These are phyloP conservation scores for Fusarium paranaense DNA, from an alignment of 2,329 filamentous ascomycete genomes.

Conservation along the genomic window DNA sequence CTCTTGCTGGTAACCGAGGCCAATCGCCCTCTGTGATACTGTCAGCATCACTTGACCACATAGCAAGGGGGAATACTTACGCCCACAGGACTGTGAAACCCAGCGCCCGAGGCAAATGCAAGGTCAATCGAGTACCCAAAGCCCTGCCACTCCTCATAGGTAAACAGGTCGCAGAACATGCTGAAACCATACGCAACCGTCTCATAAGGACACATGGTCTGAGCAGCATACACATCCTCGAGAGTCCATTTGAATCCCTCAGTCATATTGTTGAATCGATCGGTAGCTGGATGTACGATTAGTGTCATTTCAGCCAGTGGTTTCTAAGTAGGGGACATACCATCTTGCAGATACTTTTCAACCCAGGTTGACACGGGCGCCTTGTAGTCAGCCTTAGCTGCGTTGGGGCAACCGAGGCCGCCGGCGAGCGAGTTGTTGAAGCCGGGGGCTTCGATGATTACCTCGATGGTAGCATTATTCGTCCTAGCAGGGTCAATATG, in stretches of 20 bases:
- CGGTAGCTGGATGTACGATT: conserved; percentile 61
- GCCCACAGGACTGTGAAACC: conserved; percentile 73
- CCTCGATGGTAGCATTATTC: conserved; percentile 77
- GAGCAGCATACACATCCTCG: conserved; percentile 73
- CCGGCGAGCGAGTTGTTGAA: conserved; percentile 81
- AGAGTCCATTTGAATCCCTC: conserved; percentile 72
- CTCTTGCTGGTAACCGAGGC: conserved; percentile 79
- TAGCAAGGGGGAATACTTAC: conserved; percentile 48
- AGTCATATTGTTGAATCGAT: conserved; percentile 67
- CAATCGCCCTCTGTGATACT: conserved; percentile 68
- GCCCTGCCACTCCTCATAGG: conserved; percentile 77
- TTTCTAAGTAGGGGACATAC: conserved; percentile 43
- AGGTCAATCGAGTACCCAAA: conserved; percentile 80
- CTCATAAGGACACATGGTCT: conserved; percentile 82
- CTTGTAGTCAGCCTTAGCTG: conserved; percentile 62
- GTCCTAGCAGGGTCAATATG: conserved; percentile 56
- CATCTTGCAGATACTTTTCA: conserved; percentile 72
- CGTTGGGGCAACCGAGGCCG: conserved; percentile 74
- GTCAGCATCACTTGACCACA: not conserved
- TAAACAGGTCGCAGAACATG: conserved; percentile 80
- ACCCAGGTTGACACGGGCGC: conserved; percentile 71
- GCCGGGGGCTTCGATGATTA: conserved; percentile 72
- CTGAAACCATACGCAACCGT: conserved; percentile 82
- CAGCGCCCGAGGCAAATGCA: conserved; percentile 69
- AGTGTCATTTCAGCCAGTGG: not conserved